Conservation (phyloP, 2,329 filamentous ascomycete species). For the Nigrospora sphaerica region DNA sequence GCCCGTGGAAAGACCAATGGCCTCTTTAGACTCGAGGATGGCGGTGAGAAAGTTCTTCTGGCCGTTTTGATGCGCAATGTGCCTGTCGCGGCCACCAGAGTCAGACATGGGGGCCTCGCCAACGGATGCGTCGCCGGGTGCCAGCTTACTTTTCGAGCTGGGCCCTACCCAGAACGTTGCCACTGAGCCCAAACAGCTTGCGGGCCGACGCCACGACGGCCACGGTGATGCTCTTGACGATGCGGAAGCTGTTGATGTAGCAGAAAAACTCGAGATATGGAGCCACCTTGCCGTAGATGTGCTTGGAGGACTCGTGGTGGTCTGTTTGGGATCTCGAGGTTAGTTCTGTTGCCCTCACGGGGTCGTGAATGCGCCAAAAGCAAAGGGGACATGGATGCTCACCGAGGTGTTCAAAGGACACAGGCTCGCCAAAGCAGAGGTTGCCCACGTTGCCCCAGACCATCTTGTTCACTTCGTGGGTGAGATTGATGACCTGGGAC, state of each 20-base stretch:
- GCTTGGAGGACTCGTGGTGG: background rate
- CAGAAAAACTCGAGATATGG: background rate
- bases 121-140: no score
- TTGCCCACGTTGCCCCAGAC: background rate
- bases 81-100: background rate
- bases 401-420: background rate
- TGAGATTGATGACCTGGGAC: background rate
- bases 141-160: background rate
- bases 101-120: no score
- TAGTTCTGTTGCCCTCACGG: background rate
- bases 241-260: background rate
- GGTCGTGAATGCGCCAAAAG: background rate
- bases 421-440: background rate
- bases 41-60: background rate
- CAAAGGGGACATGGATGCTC: background rate
- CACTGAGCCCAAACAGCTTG: background rate
- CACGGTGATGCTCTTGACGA: background rate
- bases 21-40: background rate
- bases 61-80: background rate
- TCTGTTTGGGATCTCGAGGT: background rate
- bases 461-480: background rate
- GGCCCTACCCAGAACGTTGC: background rate
- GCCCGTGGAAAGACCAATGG: background rate
- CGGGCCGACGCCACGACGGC: background rate
- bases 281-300: background rate